A percentile compares a stretch with the other conserved stretches of the same genome.
phyloP scores from a whole-genome alignment of 2,329 filamentous ascomycete species.

The Aspergillus pseudoviridinutans region DNA sequence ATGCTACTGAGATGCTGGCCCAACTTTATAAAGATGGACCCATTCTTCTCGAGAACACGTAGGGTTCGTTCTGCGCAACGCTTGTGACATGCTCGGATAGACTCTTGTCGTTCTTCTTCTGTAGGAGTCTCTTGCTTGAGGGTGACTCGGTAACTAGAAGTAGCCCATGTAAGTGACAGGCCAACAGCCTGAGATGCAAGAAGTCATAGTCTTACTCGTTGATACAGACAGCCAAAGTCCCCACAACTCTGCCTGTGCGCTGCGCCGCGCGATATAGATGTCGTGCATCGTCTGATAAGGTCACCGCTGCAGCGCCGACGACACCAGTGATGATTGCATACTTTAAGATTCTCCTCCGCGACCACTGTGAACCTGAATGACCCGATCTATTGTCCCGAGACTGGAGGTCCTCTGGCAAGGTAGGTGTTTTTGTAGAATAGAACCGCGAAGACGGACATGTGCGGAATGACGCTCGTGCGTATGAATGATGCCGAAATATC shows the following conservation, averaged over 20 bases:
- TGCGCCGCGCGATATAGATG: conserved; percentile 71
- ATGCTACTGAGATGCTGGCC: conserved; percentile 94
- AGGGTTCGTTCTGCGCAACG: conserved; percentile 87
- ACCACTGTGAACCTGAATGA: conserved; percentile 9
- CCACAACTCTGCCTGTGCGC: conserved; percentile 73
- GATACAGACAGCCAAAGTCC: conserved; percentile 73
- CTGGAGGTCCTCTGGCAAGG: conserved; percentile 10
- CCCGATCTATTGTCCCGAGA: conserved; percentile 5
- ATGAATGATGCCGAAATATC: neutral
- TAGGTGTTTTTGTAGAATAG: conserved; percentile 18
- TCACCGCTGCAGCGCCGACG: conserved; percentile 43
- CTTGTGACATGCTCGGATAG: conserved; percentile 81
- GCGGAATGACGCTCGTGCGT: neutral
- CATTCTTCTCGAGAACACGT: conserved; percentile 86
- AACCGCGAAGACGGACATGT: conserved; percentile 1
- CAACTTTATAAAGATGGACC: conserved; percentile 97
- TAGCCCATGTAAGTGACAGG: conserved; percentile 7
- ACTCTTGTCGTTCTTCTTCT: conserved; percentile 59
- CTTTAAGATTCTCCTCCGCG: conserved; percentile 25
- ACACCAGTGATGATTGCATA: conserved; percentile 33
- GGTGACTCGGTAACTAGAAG: conserved; percentile 74
- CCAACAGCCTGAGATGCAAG: neutral
- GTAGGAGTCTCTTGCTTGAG: conserved; percentile 66
- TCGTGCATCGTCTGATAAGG: conserved; percentile 64
- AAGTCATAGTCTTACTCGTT: conserved; percentile 67